These are phyloP conservation scores for Typha latifolia DNA, from an alignment of 176 grass and related monocot species.

Conservation along the genomic window DNA sequence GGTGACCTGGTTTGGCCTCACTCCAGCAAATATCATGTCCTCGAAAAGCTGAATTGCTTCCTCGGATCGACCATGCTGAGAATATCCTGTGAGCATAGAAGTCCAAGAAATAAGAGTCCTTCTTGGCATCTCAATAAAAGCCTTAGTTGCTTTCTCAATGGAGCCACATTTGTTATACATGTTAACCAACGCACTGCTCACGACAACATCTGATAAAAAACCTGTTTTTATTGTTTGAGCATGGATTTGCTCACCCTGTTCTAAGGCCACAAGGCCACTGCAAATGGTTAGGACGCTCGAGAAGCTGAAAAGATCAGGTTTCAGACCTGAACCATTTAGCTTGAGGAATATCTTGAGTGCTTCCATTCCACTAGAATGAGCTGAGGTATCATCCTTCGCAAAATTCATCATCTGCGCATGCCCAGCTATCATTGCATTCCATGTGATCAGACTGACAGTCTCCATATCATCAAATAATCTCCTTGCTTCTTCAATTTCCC, in stretches of 20 bases:
- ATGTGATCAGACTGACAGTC: conserved; percentile 45
- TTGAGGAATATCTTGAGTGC: conserved; percentile 58
- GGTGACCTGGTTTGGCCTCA: conserved; percentile 63
- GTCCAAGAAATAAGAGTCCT: conserved; percentile 75
- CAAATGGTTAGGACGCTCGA: conserved; percentile 69
- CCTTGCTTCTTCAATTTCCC: conserved; percentile 47
- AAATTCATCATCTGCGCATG: conserved; percentile 59
- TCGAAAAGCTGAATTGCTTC: conserved; percentile 79
- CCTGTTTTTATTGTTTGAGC: conserved; percentile 63
- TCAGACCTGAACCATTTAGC: conserved; percentile 40
- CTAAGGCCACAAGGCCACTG: conserved; percentile 64
- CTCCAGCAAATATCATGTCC: conserved; percentile 61
- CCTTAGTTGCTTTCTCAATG: conserved; percentile 53
- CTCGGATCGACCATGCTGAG: conserved; percentile 56
- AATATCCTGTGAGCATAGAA: conserved; percentile 75
- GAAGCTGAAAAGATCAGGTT: conserved; percentile 72
- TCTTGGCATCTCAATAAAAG: conserved; percentile 59
- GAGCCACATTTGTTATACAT: conserved; percentile 89
- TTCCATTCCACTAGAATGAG: conserved; percentile 42
- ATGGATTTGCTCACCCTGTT: conserved; percentile 75
- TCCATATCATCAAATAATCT: conserved; percentile 56
- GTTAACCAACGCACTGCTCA: conserved; percentile 68
- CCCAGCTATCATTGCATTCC: conserved; percentile 68
- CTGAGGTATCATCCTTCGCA: conserved; percentile 56
- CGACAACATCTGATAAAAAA: conserved; percentile 66